Evolutionary conservation across 441 rosid species (phyloP), one percentile per base, ranked within the genome.

Genomic region (Pelargonium myrrhifolium): DNA sequence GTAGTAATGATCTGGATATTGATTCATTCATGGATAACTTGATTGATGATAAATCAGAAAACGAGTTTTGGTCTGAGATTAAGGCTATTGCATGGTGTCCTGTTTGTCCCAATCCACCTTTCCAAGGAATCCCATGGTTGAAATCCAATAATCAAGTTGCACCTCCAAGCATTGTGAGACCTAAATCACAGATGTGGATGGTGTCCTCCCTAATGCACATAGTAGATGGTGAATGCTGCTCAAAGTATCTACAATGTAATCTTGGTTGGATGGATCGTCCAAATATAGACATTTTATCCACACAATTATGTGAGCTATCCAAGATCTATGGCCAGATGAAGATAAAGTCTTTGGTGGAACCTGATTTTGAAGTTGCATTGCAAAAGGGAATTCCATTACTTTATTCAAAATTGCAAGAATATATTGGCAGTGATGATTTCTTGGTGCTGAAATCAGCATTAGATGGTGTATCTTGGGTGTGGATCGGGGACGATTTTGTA

Each of bases 401-500:
- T 55, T 94, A 89, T 78, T 78, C 90, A 56, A 82, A 77, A 73
- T 74, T 94, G 77, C 96, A 88, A 79, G 92, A 82, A 71, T 82
- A 72, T 70, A 77, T 85, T 71, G 85, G 91, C 68, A 81, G 82
- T 53, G 83, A 86, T 82, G 91, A 91, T 70, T 88, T 91, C 65
- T 39, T 68, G 74, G 76, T 76, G 71, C 74, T 91, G 66, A 86
- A 83, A 79, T 82, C 92, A 67, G 84, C 85, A 81, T 72, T 94
- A 71, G 81, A 80, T 68, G 96, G 88, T 73, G 81, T 91, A 78
- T 79, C 97, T 66, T 94, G 94, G 93, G 88, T 94, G 77, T 94
- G 99, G 99, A 87, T 88, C 68, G 96, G 99, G 64, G 99, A 91
- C 77, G 93, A 89, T 82, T 94, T 94, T 80, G 86, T 94, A 74